phyloP scores from a whole-genome alignment of 2,329 filamentous ascomycete species.

The Fusarium goolgardi region DNA sequence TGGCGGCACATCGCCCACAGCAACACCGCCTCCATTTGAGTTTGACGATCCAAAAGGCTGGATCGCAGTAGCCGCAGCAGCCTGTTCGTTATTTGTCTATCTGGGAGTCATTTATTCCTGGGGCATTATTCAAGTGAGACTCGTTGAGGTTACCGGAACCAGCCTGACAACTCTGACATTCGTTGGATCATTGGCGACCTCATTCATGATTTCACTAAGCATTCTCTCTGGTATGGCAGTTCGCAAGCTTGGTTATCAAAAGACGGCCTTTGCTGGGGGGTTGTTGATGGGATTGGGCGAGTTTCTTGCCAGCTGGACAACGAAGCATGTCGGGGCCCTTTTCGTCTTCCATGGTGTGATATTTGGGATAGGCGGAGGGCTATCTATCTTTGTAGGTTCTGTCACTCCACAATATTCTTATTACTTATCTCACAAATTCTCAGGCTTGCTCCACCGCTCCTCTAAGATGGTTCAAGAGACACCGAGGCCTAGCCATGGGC shows the following conservation, averaged over 20 bases:
- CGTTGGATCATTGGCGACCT: conserved; percentile 47
- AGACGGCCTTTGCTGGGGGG: conserved; percentile 39
- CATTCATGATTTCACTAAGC: conserved; percentile 46
- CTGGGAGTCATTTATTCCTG: conserved; percentile 50
- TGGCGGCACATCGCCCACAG: rapidly evolving
- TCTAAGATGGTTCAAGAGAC: conserved; percentile 44
- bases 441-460: conserved; percentile 44
- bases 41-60: conserved; percentile 36
- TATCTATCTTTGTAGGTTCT: conserved; percentile 40
- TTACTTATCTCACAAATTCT: rapidly evolving
- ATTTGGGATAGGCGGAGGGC: conserved; percentile 44
- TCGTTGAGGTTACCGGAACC: conserved; percentile 42
- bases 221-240: conserved; percentile 37
- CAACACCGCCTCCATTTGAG: neutral
- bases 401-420: rapidly evolving
- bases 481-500: conserved; percentile 47
- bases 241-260: conserved; percentile 41
- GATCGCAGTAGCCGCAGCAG: conserved; percentile 35
- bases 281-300: conserved; percentile 48
- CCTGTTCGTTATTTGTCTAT: conserved; percentile 46
- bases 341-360: conserved; percentile 46
- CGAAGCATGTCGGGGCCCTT: conserved; percentile 40
- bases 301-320: conserved; percentile 47
- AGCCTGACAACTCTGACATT: conserved; percentile 47
- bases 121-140: conserved; percentile 49